Evolutionary conservation across 1,284 basidiomycete genomes (phyloP).

Genomic region (Marasmius oreades): DNA sequence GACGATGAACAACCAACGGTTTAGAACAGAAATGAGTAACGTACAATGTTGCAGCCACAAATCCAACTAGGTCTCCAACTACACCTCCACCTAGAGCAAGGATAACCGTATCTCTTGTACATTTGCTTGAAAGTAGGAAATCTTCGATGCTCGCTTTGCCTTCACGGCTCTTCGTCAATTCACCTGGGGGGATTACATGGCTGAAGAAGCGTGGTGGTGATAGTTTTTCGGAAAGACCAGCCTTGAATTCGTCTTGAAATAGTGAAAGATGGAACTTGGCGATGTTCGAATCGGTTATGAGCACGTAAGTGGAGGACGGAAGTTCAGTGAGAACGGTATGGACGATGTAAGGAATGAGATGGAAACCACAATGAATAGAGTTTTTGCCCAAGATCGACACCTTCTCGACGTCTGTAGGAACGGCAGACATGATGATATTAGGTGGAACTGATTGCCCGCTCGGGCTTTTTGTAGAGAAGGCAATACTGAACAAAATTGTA

Average conservation of each 20-base stretch:
- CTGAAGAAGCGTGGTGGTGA: constrained; percentile 69
- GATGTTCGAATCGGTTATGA: constrained; percentile 92
- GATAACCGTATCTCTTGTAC: constrained; percentile 92
- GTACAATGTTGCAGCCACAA: constrained; percentile 97
- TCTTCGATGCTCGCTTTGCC: constrained; percentile 96
- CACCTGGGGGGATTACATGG: constrained; percentile 85
- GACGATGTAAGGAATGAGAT: constrained; percentile 85
- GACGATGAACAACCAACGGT: background rate
- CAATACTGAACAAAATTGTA: background rate
- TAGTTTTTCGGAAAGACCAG: constrained; percentile 19
- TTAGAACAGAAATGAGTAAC: constrained; percentile 27
- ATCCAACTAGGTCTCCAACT: constrained; percentile 94
- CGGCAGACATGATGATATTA: constrained; percentile 10
- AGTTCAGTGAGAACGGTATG: constrained; percentile 73
- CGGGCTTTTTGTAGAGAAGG: background rate
- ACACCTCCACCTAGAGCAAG: constrained; percentile 96
- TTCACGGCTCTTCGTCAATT: constrained; percentile 88
- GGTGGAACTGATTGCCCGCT: background rate
- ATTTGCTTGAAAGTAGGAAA: constrained; percentile 84
- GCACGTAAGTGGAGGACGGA: constrained; percentile 86
- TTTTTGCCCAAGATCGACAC: constrained; percentile 87
- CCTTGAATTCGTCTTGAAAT: constrained; percentile 68
- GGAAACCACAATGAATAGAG: constrained; percentile 90
- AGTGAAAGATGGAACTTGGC: constrained; percentile 72
- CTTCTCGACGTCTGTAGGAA: constrained; percentile 48